Evolutionary conservation across 73 alveolate species (phyloP).

Genomic region (Stentor coeruleus): DNA sequence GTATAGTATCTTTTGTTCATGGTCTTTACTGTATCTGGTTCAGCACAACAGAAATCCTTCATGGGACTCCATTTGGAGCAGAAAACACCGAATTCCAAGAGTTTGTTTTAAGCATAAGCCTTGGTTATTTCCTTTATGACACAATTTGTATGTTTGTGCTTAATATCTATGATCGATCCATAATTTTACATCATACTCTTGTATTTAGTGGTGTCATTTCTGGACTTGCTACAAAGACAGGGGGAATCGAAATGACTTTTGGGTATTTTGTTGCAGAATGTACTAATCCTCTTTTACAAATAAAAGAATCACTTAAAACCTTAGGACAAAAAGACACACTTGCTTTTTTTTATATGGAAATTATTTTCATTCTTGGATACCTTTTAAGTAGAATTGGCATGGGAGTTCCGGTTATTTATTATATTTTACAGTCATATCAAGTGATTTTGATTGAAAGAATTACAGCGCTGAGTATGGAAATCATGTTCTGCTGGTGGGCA

Average conservation of each 20-base stretch:
- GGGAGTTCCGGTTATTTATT: neutral
- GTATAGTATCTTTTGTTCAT: neutral
- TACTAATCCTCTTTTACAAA: neutral
- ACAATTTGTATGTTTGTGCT: neutral
- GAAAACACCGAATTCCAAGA: slow-evolving; percentile 8
- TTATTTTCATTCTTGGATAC: neutral
- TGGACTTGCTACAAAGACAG: neutral
- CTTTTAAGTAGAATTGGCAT: slow-evolving; percentile 1
- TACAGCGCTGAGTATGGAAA: neutral
- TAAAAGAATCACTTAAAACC: neutral
- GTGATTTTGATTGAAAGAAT: neutral
- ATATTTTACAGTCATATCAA: neutral
- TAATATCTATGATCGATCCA: neutral
- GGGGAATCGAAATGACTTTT: neutral
- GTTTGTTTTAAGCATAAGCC: neutral
- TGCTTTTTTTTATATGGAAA: neutral
- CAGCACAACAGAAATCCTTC: neutral
- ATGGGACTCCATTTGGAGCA: neutral
- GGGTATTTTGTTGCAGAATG: neutral
- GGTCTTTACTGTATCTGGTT: neutral
- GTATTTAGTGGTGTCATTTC: neutral
- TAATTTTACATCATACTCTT: neutral
- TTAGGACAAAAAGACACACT: neutral
- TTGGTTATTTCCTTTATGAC: slow-evolving; percentile 16
- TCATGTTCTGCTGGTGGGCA: neutral